Conservation (phyloP, 2,329 filamentous ascomycete genomes). For the Dactylellina haptotyla region DNA sequence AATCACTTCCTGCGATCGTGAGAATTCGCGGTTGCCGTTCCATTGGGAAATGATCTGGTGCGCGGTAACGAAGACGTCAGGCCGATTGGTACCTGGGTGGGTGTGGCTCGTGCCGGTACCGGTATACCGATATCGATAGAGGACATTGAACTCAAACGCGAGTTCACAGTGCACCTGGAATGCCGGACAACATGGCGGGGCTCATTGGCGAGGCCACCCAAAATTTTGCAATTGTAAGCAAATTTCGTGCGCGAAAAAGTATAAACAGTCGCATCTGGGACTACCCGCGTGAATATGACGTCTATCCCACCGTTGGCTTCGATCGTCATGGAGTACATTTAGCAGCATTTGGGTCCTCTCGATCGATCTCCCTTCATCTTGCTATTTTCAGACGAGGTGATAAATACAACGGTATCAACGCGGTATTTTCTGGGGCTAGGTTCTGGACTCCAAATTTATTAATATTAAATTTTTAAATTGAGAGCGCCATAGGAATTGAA, state of each 20-base stretch:
- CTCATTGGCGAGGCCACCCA: neutral
- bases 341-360: neutral
- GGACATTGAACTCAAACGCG: neutral
- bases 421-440: neutral
- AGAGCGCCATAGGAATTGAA: no score
- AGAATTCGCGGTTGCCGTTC: constrained; percentile 68
- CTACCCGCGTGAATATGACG: neutral
- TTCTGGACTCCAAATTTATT: no score
- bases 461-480: no score
- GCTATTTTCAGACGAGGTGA: neutral
- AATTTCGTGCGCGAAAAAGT: neutral
- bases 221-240: neutral
- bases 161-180: neutral
- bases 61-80: no score
- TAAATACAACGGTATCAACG: constrained; percentile 5
- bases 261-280: neutral
- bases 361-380: neutral
- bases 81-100: constrained; percentile 3
- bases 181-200: neutral
- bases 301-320: neutral
- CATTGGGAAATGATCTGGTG: neutral
- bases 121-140: neutral
- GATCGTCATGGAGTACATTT: neutral
- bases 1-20: constrained; percentile 87
- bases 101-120: neutral